Base-by-base conservation (phyloP, 1,284 basidiomycete species). In the Phlebopus sp. region DNA sequence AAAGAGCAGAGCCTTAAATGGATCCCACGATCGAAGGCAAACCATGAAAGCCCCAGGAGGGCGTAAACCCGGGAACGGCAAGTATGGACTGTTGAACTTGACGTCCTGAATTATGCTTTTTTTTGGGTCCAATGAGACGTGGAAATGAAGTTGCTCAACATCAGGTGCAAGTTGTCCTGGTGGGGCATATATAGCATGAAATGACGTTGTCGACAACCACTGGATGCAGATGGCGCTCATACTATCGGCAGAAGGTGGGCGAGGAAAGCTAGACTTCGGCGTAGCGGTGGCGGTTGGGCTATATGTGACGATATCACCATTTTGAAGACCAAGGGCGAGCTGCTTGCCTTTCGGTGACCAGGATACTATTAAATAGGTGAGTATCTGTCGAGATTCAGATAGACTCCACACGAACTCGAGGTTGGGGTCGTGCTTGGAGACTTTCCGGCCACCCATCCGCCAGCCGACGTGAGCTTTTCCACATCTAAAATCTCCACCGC, bases 271-370 rank as follows among this genome's bases (percentile, higher is more conserved):
- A 42, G 76, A 81, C 59, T 88, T 83, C 8, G 73, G 70, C 5
- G 73, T 62, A 2, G 73, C 67, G 11, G 77, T 77, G 48, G 82
- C 81, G 5, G 74, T 73, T 15, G 85, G 77, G 32, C 77, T 76
- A 61, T 82, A 88, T 2, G 89, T 84, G 35, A 86, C 63, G 27
- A 93, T 81, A 48, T 86, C 81, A 3, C 91, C 90, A 15, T 73
- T 76, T 49, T 77, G 76, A 13, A 90, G 68, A 25, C 87, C 91
- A 35, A 92, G 76, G 0, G 87, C 90, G 29, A 93, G 68, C 54
- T 92, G 90, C 63, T 92, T 93, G 38, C 90, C 91, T 62, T 90
- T 91, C 2, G 89, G 84, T 2, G 91, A 92, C 90, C 91, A 93
- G 17, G 82, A 80, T 5, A 85, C 85, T 86, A 53, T 18, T 49